Base-by-base conservation (phyloP, 257 asterid genomes). In the Fraxinus americana region DNA sequence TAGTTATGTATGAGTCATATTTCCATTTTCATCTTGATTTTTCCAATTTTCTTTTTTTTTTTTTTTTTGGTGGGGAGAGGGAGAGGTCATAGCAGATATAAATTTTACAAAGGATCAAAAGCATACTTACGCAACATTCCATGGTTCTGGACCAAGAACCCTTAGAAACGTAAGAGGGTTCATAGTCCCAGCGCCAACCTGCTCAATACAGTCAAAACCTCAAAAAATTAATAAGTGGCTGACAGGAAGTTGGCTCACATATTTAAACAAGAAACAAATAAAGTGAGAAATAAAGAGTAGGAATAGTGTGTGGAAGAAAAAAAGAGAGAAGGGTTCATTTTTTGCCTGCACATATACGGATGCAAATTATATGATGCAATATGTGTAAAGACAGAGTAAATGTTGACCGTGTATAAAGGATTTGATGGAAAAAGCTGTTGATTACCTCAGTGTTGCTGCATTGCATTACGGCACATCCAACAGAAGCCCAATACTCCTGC, bases 111-210 rank as follows among this genome's bases (percentile, higher is more conserved):
- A 65, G 77, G 16, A 52, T 63, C 69, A 77, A 77, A 43, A 65
- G 70, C 78, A 79, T 59, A 85, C 99, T 91, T 89, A 95, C 99
- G 97, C 99, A 73, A 93, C 97, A 88, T 90, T 95, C 99, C 99
- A 92, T 9, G 99, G 99, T 84, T 95, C 99, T 81, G 98, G 99
- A 45, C 99, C 99, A 67, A 95, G 96, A 74, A 95, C 99, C 81
- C 99, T 87, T 87, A 95, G 79, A 84, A 85, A 95, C 38, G 99
- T 95, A 71, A 89, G 97, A 70, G 99, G 99, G 85, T 95, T 95
- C 98, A 95, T 95, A 61, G 99, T 95, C 78, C 99, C 99, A 75
- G 99, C 99, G 83, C 99, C 99, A 80, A 95, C 99, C 99, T 95
- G 92, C 72, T 59, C 83, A 86, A 81, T 65, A 80, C 76, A 76